A percentile compares a stretch with the other conserved stretches of the same genome.
Evolutionary conservation across 139 green algal genomes (phyloP).

Genomic region (Astrephomene gubernaculifera): DNA sequence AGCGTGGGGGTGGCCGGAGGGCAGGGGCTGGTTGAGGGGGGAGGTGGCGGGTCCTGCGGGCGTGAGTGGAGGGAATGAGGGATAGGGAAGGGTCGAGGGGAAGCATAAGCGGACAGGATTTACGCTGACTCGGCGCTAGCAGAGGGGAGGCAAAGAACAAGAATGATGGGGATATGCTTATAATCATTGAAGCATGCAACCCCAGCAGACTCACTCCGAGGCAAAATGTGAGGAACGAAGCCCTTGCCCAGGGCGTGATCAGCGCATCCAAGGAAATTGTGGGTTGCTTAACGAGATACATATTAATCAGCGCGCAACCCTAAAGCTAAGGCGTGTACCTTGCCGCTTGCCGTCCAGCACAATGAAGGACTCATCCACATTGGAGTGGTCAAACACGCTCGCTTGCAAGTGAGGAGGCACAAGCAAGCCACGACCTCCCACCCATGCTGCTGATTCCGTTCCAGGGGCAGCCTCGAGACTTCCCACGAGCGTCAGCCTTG

Average conservation of each 20-base stretch:
- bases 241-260: too few species aligned
- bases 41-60: not conserved
- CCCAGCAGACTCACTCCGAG: too few species aligned
- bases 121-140: too few species aligned
- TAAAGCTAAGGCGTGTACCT: not conserved
- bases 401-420: conserved; percentile 32
- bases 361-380: conserved; percentile 81
- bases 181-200: too few species aligned
- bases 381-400: conserved; percentile 45
- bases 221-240: too few species aligned
- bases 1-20: not conserved
- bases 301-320: too few species aligned
- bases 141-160: too few species aligned
- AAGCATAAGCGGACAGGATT: too few species aligned
- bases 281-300: too few species aligned
- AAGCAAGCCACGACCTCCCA: conserved; percentile 16
- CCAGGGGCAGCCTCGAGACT: not conserved
- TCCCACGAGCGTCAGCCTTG: conserved; percentile 51
- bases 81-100: too few species aligned
- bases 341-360: conserved; percentile 63
- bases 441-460: conserved; percentile 5
- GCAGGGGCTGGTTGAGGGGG: not conserved
- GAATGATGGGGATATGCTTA: too few species aligned
- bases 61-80: not conserved
- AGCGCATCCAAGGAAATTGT: too few species aligned